Base-by-base conservation (phyloP, 352 stramenopile species). In the Phytophthora crassamura region DNA sequence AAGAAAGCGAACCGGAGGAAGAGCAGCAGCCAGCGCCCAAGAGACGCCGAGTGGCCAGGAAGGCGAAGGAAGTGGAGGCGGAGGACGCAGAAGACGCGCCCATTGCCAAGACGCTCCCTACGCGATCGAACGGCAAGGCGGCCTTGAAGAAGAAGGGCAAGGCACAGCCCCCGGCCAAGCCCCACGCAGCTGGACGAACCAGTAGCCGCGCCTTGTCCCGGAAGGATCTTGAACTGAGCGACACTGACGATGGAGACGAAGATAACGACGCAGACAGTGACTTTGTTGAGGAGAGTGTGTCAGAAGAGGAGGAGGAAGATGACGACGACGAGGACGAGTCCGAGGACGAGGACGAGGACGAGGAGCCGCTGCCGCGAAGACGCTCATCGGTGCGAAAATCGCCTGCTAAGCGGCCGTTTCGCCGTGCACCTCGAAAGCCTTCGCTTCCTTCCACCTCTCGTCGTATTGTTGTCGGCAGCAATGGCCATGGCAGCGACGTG, bases 251-350 rank as follows among this genome's bases (percentile, higher is more conserved):
- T 14, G 59, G 63, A 0, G 54, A 76, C 11, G 55, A 62, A 10
- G 77, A 88, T 22, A 53, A 80, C 28, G 73, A 87, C 40, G 54
- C 14, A 15, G 80, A 89, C 55, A 86, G 77, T 41, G 79, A 86
- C 55, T 88, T 86, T 33, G 73, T 78, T 6, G 75, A 59, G 8
- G 75, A 82, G 4, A 75, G 64, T 15, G 48, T 55, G 12, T 66
- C 56, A 9, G 73, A 84, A 2, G 68, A 78, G 25, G 78, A 82
- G 2, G 62, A 71, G 0, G 61, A 75, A 0, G 67, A 71, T 10
- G 64, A 83, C 25, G 10, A 58, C 57, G 38, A 28, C 62, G 52
- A 18, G 1, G 46, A 78, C 43, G 41, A 42, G 4, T 18, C 25
- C 8, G 59, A 32, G 3, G 58, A 46, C 28, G 61, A 55, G 18